A percentile compares a stretch with the other conserved stretches of the same genome.
These are phyloP conservation scores for Alternaria triticimaculans DNA, from an alignment of 2,329 filamentous ascomycete genomes.

Conservation along the genomic window DNA sequence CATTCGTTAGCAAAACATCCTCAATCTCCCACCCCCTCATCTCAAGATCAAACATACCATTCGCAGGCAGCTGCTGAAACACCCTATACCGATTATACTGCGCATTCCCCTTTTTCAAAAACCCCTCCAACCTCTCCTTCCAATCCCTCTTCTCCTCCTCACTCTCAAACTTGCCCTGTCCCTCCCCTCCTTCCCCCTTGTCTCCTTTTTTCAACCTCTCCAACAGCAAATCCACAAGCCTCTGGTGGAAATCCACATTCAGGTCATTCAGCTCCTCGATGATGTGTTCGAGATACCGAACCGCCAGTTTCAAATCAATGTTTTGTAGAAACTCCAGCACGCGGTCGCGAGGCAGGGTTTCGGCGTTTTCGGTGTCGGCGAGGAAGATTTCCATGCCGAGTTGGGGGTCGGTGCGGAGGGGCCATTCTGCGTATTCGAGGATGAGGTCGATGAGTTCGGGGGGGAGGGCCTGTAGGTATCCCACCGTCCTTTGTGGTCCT, in stretches of 20 bases:
- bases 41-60: constrained; percentile 63
- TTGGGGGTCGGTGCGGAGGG: constrained; percentile 72
- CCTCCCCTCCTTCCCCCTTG: constrained; percentile 45
- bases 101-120: constrained; percentile 72
- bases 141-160: constrained; percentile 53
- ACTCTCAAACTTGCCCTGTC: constrained; percentile 36
- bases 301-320: constrained; percentile 74
- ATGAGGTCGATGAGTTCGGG: constrained; percentile 90
- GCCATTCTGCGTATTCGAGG: constrained; percentile 90
- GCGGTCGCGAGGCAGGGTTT: constrained; percentile 78
- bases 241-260: constrained; percentile 86
- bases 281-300: constrained; percentile 87
- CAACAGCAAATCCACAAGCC: constrained; percentile 76
- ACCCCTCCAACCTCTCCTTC: constrained; percentile 72
- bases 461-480: constrained; percentile 87
- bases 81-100: constrained; percentile 83
- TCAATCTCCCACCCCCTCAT: too few relatives aligned
- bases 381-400: constrained; percentile 92
- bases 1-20: constrained; percentile 2
- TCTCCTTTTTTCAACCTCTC: constrained; percentile 55
- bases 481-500: constrained; percentile 82
- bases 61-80: constrained; percentile 76
- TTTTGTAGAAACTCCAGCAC: constrained; percentile 76
- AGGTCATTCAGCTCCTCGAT: constrained; percentile 85
- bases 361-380: constrained; percentile 92